Conservation (phyloP, 1,284 basidiomycete species). For the Microstroma glucosiphilum region DNA sequence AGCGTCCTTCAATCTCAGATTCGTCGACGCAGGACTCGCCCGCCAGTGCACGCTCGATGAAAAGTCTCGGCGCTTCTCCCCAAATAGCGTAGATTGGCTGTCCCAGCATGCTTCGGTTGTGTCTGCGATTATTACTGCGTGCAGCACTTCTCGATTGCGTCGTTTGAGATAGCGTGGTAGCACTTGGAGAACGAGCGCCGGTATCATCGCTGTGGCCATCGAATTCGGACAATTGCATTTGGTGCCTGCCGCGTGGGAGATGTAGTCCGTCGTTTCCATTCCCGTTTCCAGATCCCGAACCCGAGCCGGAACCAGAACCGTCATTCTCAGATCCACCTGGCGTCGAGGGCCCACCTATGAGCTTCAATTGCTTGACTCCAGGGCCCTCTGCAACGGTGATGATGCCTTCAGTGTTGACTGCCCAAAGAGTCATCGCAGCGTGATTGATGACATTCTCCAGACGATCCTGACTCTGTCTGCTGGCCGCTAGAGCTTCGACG, state of each 20-base stretch:
- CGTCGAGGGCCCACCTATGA: slow-evolving; percentile 28
- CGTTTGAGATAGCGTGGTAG: slow-evolving; percentile 8
- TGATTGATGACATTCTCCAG: slow-evolving; percentile 45
- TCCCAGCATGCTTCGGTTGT: slow-evolving; percentile 29
- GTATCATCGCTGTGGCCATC: neutral
- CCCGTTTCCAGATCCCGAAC: neutral
- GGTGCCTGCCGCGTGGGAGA: too few species aligned
- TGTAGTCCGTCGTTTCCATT: neutral
- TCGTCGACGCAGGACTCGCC: slow-evolving; percentile 41
- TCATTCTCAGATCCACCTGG: slow-evolving; percentile 34
- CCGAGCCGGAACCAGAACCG: slow-evolving; percentile 13
- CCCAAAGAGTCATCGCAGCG: slow-evolving; percentile 44
- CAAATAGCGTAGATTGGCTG: slow-evolving; percentile 38
- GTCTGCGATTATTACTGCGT: slow-evolving; percentile 13
- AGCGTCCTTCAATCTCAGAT: slow-evolving; percentile 43
- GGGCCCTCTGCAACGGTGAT: slow-evolving; percentile 45
- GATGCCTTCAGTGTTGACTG: slow-evolving; percentile 34
- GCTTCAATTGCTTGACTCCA: slow-evolving; percentile 37
- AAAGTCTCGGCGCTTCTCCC: slow-evolving; percentile 30
- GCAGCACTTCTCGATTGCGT: neutral
- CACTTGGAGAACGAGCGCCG: slow-evolving; percentile 7
- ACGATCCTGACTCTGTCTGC: slow-evolving; percentile 36
- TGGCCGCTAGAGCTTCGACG: slow-evolving; percentile 39
- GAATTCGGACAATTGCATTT: too few species aligned
- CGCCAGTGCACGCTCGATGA: slow-evolving; percentile 31